Evolutionary conservation across 2,329 filamentous ascomycete species (phyloP), one percentile per base, ranked within the genome.

Genomic region (Colletotrichum higginsianum): DNA sequence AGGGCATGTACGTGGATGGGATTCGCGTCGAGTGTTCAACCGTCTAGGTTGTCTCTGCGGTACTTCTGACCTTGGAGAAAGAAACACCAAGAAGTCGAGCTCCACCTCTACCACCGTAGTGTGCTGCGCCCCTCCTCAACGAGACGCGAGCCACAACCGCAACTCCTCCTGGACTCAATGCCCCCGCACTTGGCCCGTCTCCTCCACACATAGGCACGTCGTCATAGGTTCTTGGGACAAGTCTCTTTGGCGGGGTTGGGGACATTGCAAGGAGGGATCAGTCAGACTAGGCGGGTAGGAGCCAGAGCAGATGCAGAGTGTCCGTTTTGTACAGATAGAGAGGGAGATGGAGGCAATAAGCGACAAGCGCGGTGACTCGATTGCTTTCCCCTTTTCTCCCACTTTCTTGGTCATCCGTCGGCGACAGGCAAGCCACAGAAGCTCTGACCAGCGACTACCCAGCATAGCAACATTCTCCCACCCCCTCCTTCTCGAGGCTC

Each of bases 241-340:
- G 69, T 72, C 65, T 72, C 46, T 69, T 72, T 72, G 70, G 67
- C 69, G 55, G 69, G 69, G 66, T 72, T 55, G 60, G n/a, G 60
- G n/a, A 61, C 47, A 72, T 38, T 64, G 26, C 52, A 49, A 66
- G 23, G 49, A 63, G 35, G 47, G 47, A 42, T 47, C 35, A 35
- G 58, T 61, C 23, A 21, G 38, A 61, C 55, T 35, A 16, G 30
- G 30, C 30, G 30, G 30, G 30, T 30, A 30, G 26, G 53, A 38
- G 67, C 26, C 40, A 47, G 35, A 60, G 40, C 26, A 55, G 26
- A 26, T 46, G 57, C 30, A 56, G 23, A 40, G 58, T 26, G 21
- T 62, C 47, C 30, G 9, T 61, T 38, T 38, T 7, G 35, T 35
- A 35, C 35, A 35, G 30, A 35, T 35, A 30, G 4, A 5, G 4